Evolutionary conservation across 2,329 filamentous ascomycete species (phyloP).

Genomic region (Lecanosticta acicola): DNA sequence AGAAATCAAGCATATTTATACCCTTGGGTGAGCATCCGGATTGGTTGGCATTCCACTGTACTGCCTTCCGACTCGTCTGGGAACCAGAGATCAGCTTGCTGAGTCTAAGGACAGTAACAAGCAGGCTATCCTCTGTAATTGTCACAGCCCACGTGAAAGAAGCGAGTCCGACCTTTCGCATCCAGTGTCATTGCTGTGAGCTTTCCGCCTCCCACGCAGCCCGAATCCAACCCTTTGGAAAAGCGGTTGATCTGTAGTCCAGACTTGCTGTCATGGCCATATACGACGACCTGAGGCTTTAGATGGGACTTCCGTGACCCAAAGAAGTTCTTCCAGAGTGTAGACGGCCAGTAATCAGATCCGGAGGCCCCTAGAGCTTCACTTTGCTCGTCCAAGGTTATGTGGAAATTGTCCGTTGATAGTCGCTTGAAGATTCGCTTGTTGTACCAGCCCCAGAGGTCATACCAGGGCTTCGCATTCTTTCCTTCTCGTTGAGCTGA

Average conservation of each 20-base stretch:
- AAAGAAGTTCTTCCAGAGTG: constrained; percentile 19
- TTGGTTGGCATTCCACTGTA: no score
- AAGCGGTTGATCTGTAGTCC: constrained; percentile 65
- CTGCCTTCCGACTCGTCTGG: no score
- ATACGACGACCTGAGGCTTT: constrained; percentile 62
- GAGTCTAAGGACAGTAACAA: no score
- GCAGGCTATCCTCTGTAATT: constrained; percentile 24
- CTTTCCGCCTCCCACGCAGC: constrained; percentile 68
- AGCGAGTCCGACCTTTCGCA: constrained; percentile 37
- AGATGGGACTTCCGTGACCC: constrained; percentile 35
- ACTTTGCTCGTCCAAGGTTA: background rate
- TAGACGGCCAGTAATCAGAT: constrained; percentile 9
- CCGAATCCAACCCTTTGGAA: constrained; percentile 79
- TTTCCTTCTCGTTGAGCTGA: constrained; percentile 35
- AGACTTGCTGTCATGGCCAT: constrained; percentile 75
- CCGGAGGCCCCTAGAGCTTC: constrained; percentile 9
- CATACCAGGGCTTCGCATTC: constrained; percentile 26
- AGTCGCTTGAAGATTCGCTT: constrained; percentile 23
- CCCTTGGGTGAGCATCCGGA: no score
- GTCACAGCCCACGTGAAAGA: constrained; percentile 39
- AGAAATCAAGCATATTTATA: no score
- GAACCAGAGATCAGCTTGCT: no score
- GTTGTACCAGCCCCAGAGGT: constrained; percentile 33
- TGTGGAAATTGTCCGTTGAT: constrained; percentile 16
- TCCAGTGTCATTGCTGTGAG: constrained; percentile 74